Evolutionary conservation across 495 filamentous ascomycete species (phyloP).

Genomic region (Aspergillus homomorphus): DNA sequence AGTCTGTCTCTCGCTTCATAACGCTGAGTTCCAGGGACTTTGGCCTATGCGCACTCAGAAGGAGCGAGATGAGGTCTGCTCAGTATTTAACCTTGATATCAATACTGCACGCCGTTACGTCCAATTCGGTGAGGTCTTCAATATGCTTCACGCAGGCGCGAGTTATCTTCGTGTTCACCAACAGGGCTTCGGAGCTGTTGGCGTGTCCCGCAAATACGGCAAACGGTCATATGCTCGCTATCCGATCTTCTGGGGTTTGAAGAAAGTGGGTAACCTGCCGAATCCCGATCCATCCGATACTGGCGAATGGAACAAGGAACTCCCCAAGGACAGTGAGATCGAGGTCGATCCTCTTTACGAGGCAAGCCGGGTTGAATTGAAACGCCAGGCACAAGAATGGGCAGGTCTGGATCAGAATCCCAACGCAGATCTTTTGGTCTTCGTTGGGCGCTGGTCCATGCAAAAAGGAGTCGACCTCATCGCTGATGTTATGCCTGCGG

Average conservation of each 20-base stretch:
- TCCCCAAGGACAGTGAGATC: constrained; percentile 51
- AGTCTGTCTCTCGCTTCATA: constrained; percentile 54
- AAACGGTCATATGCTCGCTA: constrained; percentile 72
- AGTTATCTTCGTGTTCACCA: constrained; percentile 74
- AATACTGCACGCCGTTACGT: constrained; percentile 43
- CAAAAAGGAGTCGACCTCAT: constrained; percentile 79
- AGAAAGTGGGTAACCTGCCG: constrained; percentile 66
- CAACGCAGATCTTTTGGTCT: constrained; percentile 70
- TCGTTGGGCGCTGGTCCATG: constrained; percentile 76
- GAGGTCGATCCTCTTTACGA: constrained; percentile 59
- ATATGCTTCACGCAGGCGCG: constrained; percentile 69
- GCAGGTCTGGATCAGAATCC: constrained; percentile 64
- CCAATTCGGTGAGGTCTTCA: constrained; percentile 66
- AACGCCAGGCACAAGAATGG: constrained; percentile 74
- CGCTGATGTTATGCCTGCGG: constrained; percentile 69
- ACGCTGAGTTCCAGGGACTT: constrained; percentile 72
- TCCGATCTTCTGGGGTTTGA: constrained; percentile 74
- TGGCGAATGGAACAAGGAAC: constrained; percentile 59
- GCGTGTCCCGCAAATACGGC: constrained; percentile 72
- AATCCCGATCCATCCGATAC: constrained; percentile 77
- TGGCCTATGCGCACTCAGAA: constrained; percentile 71
- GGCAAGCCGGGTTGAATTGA: constrained; percentile 51
- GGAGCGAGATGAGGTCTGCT: constrained; percentile 66
- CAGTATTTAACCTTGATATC: constrained; percentile 61
- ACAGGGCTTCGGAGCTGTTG: constrained; percentile 71